Conservation (phyloP, 768 basidiomycete genomes). For the Astraeus odoratus region DNA sequence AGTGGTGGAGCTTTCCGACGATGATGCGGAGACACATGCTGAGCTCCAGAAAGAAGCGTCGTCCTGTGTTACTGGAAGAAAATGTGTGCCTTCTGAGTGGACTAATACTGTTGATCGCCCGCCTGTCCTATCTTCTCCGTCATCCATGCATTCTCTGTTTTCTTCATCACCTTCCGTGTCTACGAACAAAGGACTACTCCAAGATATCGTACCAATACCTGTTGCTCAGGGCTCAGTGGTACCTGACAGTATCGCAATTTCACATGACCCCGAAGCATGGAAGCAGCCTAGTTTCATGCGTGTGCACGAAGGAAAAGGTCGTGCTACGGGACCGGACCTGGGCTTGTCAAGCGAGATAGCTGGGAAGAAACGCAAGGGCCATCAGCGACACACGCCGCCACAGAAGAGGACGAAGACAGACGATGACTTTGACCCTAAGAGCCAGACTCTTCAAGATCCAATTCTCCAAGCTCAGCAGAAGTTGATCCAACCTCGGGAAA, state of each 20-base stretch:
- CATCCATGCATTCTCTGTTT: conserved; percentile 22
- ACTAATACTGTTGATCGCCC: neutral
- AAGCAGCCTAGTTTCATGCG: conserved; percentile 27
- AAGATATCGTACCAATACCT: neutral
- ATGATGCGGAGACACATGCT: conserved; percentile 4
- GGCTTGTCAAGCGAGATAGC: neutral
- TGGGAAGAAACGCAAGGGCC: conserved; percentile 13
- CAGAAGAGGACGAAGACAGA: conserved; percentile 11
- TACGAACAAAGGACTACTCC: neutral
- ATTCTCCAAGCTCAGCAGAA: too few relatives aligned
- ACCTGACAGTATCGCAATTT: conserved; percentile 2
- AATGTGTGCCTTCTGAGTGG: neutral
- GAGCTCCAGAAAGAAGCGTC: neutral
- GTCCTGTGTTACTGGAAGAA: neutral
- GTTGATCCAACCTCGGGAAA: too few relatives aligned
- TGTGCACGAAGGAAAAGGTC: conserved; percentile 8
- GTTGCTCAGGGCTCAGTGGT: neutral
- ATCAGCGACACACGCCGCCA: conserved; percentile 4
- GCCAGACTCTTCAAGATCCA: neutral
- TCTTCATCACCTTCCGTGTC: conserved; percentile 7
- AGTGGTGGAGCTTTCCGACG: conserved; percentile 3
- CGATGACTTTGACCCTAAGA: neutral
- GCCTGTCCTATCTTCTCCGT: neutral
- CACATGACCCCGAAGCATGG: conserved; percentile 25
- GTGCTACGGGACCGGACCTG: conserved; percentile 2